A percentile compares a stretch with the other conserved stretches of the same genome.
These are phyloP conservation scores for Ophiostoma ulmi DNA, from an alignment of 2,329 filamentous ascomycete species.

Conservation along the genomic window DNA sequence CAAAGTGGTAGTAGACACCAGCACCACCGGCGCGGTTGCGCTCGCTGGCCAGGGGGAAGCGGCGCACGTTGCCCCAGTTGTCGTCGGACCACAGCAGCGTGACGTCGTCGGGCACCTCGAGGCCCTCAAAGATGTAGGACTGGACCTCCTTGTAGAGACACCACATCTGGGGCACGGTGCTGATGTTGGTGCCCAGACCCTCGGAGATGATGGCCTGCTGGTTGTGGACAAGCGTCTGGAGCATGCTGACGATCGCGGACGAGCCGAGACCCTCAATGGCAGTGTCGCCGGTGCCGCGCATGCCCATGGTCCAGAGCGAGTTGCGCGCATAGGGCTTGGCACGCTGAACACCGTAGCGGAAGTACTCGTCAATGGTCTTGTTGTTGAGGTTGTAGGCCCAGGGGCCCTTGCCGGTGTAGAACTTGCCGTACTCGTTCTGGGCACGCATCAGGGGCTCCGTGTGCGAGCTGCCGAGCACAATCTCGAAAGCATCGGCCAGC, in stretches of 20 bases:
- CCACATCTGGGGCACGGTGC: constrained; percentile 62
- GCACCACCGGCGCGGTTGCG: constrained; percentile 55
- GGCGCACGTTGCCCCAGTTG: constrained; percentile 61
- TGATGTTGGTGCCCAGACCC: constrained; percentile 48
- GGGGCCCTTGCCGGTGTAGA: constrained; percentile 47
- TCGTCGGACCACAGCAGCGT: constrained; percentile 66
- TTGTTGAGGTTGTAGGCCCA: constrained; percentile 71
- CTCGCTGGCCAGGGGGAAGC: constrained; percentile 57
- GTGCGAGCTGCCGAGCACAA: constrained; percentile 68
- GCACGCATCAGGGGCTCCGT: constrained; percentile 66
- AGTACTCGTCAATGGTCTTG: constrained; percentile 61
- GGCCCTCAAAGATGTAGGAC: constrained; percentile 60
- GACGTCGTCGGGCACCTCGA: constrained; percentile 59
- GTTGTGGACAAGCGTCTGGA: constrained; percentile 55
- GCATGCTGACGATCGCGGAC: constrained; percentile 52
- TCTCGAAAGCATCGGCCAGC: constrained; percentile 66
- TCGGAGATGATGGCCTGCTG: constrained; percentile 55
- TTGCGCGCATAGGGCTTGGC: constrained; percentile 61
- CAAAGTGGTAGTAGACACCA: constrained; percentile 60
- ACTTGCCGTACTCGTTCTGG: constrained; percentile 51
- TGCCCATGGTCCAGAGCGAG: constrained; percentile 61
- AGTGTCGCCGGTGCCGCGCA: constrained; percentile 66
- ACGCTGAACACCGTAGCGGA: constrained; percentile 60
- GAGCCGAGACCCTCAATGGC: constrained; percentile 51
- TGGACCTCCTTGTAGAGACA: constrained; percentile 71